A percentile compares a stretch with the other conserved stretches of the same genome.
Evolutionary conservation across 116 monocot species (phyloP).

Genomic region (Phalaenopsis hybrid): DNA sequence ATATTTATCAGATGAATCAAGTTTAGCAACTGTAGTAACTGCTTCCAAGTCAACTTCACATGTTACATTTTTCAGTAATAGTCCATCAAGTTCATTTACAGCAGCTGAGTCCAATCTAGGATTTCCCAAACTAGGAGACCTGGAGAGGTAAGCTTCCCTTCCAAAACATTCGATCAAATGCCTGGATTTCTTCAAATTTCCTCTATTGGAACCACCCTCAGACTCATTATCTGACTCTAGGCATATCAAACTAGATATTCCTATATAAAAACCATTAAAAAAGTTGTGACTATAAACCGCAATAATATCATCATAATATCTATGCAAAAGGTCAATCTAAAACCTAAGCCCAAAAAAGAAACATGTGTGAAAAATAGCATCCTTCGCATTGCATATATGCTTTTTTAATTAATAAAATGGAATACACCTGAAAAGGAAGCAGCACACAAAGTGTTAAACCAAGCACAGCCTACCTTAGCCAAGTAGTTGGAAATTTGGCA

Average conservation of each 20-base stretch:
- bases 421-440: neutral
- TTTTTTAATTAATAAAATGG: neutral
- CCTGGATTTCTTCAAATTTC: constrained; percentile 6
- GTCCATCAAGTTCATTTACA: constrained; percentile 3
- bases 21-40: neutral
- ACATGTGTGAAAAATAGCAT: neutral
- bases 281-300: neutral
- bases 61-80: neutral
- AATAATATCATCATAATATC: neutral
- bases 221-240: constrained; percentile 64
- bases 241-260: constrained; percentile 37
- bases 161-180: neutral
- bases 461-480: too few species aligned
- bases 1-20: constrained; percentile 8
- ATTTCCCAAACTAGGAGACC: neutral
- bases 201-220: constrained; percentile 10
- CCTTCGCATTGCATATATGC: neutral
- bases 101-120: neutral
- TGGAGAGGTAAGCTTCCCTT: constrained; percentile 2
- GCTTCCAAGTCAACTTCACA: constrained; percentile 2
- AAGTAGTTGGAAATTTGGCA: too few species aligned
- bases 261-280: constrained; percentile 13
- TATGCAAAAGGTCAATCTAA: neutral
- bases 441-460: too few species aligned
- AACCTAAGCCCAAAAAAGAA: neutral